phyloP scores from a whole-genome alignment of 2,329 filamentous ascomycete genomes.

The Pseudofabraea citricarpa region DNA sequence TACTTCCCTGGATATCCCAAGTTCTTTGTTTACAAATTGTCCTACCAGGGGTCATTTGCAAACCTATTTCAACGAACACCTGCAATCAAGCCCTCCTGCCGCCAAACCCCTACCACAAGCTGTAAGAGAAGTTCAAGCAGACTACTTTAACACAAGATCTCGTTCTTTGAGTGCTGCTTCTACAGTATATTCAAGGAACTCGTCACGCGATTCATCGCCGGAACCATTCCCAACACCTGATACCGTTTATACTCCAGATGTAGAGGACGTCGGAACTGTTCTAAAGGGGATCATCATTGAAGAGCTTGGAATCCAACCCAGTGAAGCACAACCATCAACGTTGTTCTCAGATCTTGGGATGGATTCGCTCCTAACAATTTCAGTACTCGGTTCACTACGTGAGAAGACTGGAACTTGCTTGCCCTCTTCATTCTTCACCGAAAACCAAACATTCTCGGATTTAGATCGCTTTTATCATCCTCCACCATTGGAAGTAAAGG shows the following conservation, averaged over 20 bases:
- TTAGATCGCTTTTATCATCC: not conserved
- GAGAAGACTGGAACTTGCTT: slow-evolving; percentile 6
- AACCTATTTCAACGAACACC: not conserved
- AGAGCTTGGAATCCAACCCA: slow-evolving; percentile 6
- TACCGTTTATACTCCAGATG: not conserved
- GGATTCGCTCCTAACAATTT: slow-evolving; percentile 11
- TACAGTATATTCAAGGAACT: too few species aligned
- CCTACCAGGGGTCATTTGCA: not conserved
- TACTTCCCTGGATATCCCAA: slow-evolving; percentile 3
- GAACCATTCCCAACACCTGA: too few species aligned
- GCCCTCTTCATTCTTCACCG: slow-evolving; percentile 2
- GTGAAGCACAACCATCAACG: slow-evolving; percentile 3
- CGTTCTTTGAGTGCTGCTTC: too few species aligned
- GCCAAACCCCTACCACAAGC: not conserved
- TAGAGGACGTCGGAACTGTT: not conserved
- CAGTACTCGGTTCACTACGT: slow-evolving; percentile 3
- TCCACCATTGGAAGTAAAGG: not conserved
- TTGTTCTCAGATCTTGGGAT: slow-evolving; percentile 8
- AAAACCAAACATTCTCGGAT: slow-evolving; percentile 1
- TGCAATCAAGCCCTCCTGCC: not conserved
- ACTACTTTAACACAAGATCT: too few species aligned
- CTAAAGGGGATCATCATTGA: slow-evolving; percentile 4
- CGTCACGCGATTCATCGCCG: too few species aligned
- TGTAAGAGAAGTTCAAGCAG: not conserved
- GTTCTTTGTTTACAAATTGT: slow-evolving; percentile 2